Base-by-base conservation (phyloP, 2,329 filamentous ascomycete genomes). In the Aureobasidium sp. region DNA sequence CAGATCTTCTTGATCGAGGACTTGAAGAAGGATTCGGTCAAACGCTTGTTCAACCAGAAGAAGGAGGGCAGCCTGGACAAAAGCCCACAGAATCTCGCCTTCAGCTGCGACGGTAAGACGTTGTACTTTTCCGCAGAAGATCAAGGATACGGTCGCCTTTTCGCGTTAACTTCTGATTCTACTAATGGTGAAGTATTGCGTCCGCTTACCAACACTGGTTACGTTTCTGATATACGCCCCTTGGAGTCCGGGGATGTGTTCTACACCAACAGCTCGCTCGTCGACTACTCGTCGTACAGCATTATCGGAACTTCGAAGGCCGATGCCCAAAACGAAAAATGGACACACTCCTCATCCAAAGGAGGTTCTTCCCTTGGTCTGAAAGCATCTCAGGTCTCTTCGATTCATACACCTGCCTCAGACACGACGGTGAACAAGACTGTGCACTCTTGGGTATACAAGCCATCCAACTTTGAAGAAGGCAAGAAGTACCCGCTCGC, bases 81-180 rank as follows among this genome's bases (percentile, higher is more conserved):
- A 27, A 79, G 80, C 47, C 84, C 85, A 0, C 83, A 64, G 63
- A 62, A 36, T 0, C 73, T 85, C 21, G 70, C 73, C 16, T 85
- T 82, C 80, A 77, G 78, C 27, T 66, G 70, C 1, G 77, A 85
- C 66, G 77, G 87, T 61, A 77, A 81, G 62, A 81, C 82, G 55
- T 74, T 96, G 5, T 89, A 88, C 67, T 81, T 92, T n/a, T 83
- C 84, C 1, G 89, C 88, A 3, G 90, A 95, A 72, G 83, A 88
- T 59, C 75, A 83, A 42, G 91, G 85, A 1, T 81, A 82, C 49
- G 78, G 77, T 9, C 77, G 84, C 53, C 76, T 90, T 0, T 91
- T 83, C 78, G 82, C 76, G 61, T 75, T 89, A 2, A 82, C 85
- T 2, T 78, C 84, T 2, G 41, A 58, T 30, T 53, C 21, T 51